phyloP scores from a whole-genome alignment of 2,329 filamentous ascomycete genomes.

The Scolecobasidium constrictum region DNA sequence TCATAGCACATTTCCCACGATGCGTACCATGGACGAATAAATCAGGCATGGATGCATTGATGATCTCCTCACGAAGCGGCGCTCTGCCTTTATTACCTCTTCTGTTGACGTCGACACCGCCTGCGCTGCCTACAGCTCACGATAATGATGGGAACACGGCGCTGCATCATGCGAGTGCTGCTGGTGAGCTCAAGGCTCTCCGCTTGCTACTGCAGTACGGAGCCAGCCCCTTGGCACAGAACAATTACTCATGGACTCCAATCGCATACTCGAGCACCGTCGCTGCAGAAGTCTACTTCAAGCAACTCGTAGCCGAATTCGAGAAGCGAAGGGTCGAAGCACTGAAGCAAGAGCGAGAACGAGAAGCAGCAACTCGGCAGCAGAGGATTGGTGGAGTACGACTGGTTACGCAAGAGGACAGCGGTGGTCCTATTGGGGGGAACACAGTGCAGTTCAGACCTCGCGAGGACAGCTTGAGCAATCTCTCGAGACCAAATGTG shows the following conservation, averaged over 20 bases:
- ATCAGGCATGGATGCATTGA: slow-evolving; percentile 54
- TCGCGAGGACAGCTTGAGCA: slow-evolving; percentile 23
- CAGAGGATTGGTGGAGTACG: slow-evolving; percentile 22
- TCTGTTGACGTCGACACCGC: slow-evolving; percentile 22
- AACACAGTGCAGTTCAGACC: slow-evolving; percentile 15
- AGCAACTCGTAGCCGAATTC: slow-evolving; percentile 61
- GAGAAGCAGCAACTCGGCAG: slow-evolving; percentile 17
- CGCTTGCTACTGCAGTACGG: slow-evolving; percentile 69
- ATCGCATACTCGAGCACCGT: slow-evolving; percentile 74
- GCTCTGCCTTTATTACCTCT: slow-evolving; percentile 32
- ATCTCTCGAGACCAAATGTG: slow-evolving; percentile 22
- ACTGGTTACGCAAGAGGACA: slow-evolving; percentile 23
- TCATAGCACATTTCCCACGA: slow-evolving; percentile 53
- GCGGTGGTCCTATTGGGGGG: slow-evolving; percentile 8
- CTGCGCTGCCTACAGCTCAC: slow-evolving; percentile 21
- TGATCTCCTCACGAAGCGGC: slow-evolving; percentile 29
- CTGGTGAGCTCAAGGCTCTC: slow-evolving; percentile 67
- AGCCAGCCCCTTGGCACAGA: slow-evolving; percentile 60
- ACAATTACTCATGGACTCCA: slow-evolving; percentile 71
- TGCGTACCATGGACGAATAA: slow-evolving; percentile 56
- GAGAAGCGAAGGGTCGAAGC: slow-evolving; percentile 47
- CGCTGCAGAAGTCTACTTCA: slow-evolving; percentile 76
- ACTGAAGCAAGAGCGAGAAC: slow-evolving; percentile 20
- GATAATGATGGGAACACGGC: slow-evolving; percentile 76
- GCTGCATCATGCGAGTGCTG: slow-evolving; percentile 74